Conservation (phyloP, 2,329 filamentous ascomycete species). For the Drechslera avenae region DNA sequence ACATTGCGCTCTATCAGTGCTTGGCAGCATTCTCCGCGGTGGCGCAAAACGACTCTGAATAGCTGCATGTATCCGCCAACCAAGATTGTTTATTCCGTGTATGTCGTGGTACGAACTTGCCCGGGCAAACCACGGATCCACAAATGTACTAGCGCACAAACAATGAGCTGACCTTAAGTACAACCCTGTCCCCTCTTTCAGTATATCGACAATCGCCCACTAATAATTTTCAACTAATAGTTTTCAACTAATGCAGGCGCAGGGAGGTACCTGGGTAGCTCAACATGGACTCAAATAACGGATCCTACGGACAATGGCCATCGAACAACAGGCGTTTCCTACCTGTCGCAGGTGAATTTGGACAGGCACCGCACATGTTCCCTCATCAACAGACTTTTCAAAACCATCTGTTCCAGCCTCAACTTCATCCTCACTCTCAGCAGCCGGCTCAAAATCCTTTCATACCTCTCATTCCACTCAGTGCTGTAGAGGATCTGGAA, state of each 20-base stretch:
- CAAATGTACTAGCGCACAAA: constrained; percentile 8
- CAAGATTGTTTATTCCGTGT: no score
- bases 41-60: no score
- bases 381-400: constrained; percentile 27
- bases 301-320: constrained; percentile 30
- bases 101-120: background rate
- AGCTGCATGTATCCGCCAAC: no score
- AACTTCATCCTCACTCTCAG: constrained; percentile 5
- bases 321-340: constrained; percentile 26
- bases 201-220: no score
- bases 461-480: constrained; percentile 29
- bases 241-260: background rate
- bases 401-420: constrained; percentile 7
- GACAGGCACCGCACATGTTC: constrained; percentile 20
- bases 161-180: constrained; percentile 2
- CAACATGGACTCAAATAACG: constrained; percentile 31
- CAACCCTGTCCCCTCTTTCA: constrained; percentile 18
- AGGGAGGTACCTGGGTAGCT: background rate
- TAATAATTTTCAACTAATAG: constrained; percentile 20
- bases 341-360: constrained; percentile 28
- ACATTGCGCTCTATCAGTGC: no score
- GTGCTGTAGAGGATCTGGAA: constrained; percentile 30
- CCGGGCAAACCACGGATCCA: background rate
- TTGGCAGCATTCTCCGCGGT: no score
- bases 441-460: constrained; percentile 20